Evolutionary conservation across 495 filamentous ascomycete genomes (phyloP).

Genomic region (Aspergillus asperescens): DNA sequence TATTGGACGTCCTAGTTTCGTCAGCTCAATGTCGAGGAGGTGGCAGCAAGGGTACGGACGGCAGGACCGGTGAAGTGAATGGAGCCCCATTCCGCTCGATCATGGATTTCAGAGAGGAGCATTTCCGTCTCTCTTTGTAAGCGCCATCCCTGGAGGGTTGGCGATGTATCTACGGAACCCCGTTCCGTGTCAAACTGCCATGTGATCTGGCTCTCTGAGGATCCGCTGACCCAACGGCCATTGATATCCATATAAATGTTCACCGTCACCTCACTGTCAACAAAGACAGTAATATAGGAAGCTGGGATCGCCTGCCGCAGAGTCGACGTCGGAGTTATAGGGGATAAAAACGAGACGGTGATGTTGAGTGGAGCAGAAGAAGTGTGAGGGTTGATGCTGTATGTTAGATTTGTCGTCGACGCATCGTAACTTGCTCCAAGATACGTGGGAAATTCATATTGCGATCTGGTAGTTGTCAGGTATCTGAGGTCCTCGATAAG

Average conservation of each 20-base stretch:
- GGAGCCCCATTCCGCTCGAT: conserved; percentile 86
- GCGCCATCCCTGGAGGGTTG: conserved; percentile 54
- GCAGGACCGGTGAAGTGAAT: conserved; percentile 71
- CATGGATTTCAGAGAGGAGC: conserved; percentile 66
- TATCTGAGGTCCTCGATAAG: background rate
- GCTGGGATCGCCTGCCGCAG: conserved; percentile 87
- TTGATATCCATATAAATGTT: conserved; percentile 84
- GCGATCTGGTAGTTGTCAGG: conserved; percentile 5
- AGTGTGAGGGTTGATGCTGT: conserved; percentile 51
- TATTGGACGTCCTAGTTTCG: conserved; percentile 50
- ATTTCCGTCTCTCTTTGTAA: conserved; percentile 60
- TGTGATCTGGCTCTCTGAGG: conserved; percentile 58
- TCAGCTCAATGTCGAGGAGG: conserved; percentile 13
- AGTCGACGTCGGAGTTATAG: conserved; percentile 88
- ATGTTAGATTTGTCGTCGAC: conserved; percentile 88
- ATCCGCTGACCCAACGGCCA: conserved; percentile 82
- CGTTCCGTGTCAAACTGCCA: conserved; percentile 55
- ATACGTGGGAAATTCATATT: conserved; percentile 66
- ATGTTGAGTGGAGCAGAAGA: conserved; percentile 47
- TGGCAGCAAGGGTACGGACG: conserved; percentile 28
- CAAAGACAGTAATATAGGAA: conserved; percentile 73
- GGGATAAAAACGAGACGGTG: conserved; percentile 81
- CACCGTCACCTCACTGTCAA: conserved; percentile 65
- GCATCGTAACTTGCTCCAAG: conserved; percentile 81
- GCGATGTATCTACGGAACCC: conserved; percentile 21